These are phyloP conservation scores for Hypoxylon sp. DNA, from an alignment of 2,329 filamentous ascomycete genomes.

Conservation along the genomic window DNA sequence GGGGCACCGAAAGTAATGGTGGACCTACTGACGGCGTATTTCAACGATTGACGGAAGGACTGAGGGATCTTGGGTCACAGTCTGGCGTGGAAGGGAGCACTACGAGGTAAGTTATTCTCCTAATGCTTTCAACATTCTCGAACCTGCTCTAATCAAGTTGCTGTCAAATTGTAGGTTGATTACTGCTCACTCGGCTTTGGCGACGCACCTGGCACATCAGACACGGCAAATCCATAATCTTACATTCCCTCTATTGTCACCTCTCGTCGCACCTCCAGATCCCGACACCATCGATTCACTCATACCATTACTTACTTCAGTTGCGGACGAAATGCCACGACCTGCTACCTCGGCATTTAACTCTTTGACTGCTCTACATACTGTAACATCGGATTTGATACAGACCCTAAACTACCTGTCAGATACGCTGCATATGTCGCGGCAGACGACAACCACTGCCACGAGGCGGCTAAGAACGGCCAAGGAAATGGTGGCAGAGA, in stretches of 20 bases:
- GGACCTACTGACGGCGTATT: conserved; percentile 77
- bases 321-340: conserved; percentile 77
- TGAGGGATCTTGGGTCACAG: conserved; percentile 81
- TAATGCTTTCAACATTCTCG: conserved; percentile 13
- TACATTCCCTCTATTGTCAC: conserved; percentile 78
- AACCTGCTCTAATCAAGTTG: conserved; percentile 2
- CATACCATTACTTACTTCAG: conserved; percentile 75
- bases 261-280: conserved; percentile 74
- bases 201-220: conserved; percentile 82
- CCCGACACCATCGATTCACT: conserved; percentile 77
- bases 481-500: conserved; percentile 87
- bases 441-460: conserved; percentile 87
- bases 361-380: conserved; percentile 78
- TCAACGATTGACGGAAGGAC: conserved; percentile 75
- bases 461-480: conserved; percentile 84
- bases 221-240: conserved; percentile 82
- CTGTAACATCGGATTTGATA: conserved; percentile 79
- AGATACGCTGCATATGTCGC: conserved; percentile 94
- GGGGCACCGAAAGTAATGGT: conserved; percentile 76
- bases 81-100: conserved; percentile 79
- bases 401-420: conserved; percentile 88
- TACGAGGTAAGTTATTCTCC: conserved; percentile 69
- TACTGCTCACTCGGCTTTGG: conserved; percentile 80
- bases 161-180: conserved; percentile 70
- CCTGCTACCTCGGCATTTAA: conserved; percentile 73